Base-by-base conservation (phyloP, 352 stramenopile species). In the Peronospora belbahrii region DNA sequence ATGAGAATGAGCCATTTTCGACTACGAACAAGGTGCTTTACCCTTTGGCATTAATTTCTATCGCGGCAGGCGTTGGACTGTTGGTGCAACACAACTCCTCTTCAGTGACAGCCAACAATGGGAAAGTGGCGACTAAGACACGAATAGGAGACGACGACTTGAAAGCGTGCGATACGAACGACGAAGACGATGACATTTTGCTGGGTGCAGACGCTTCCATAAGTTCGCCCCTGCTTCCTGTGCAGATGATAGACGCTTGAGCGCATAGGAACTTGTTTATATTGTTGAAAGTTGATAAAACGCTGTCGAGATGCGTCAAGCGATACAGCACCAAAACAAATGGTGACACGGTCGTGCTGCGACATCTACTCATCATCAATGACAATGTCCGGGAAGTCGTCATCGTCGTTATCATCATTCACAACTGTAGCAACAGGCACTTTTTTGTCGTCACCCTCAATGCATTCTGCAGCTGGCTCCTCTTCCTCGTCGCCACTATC, bases 311-410 rank as follows among this genome's bases (percentile, higher is more conserved):
- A 40, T 37, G 51, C 15, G 13, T 49, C 36, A 45, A 40, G 23
- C 17, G 11, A 23, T 46, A 36, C 24, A 41, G 25, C 14, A 14
- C 4, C 14, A 48, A 42, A 56, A 42, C 25, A 3, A 48, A 27
- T 20, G 8, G 7, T 4, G 14, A 17, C 6, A 41, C n/a, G 19
- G 9, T 4, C n/a, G 0, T 37, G 18, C 17, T 47, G 9, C 17
- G 18, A 15, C 28, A 30, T 53, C 49, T 63, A 67, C 13, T 80
- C 66, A 40, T 90, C 77, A 45, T 84, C 76, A 32, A 76, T 66
- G 8, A 92, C 74, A 48, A 92, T 92, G 37, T 92, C 77, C 0
- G 81, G 81, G 48, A 92, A 89, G 43, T 91, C 78, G 23, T 85
- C 75, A 36, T 88, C 76, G 28, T 87, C 75, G 11, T 67, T 45